Evolutionary conservation across 495 filamentous ascomycete genomes (phyloP).

Genomic region (Astrocystis sublimbata): DNA sequence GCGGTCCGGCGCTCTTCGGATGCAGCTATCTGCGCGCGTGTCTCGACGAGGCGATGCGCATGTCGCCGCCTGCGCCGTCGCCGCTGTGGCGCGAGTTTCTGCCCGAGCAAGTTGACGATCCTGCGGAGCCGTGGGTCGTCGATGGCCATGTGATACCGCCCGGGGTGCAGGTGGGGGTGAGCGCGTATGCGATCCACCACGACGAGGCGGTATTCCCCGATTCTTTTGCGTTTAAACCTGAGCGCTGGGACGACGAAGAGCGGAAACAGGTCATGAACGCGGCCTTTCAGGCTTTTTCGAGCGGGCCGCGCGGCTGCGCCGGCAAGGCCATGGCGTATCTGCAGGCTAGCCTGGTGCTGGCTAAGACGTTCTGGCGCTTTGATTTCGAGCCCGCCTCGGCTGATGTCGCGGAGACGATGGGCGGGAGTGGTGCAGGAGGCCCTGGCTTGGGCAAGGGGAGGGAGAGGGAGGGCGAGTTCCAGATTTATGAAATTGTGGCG

Average conservation of each 20-base stretch:
- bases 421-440: too few species aligned
- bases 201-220: conserved; percentile 39
- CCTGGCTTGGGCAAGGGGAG: too few species aligned
- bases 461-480: too few species aligned
- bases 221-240: conserved; percentile 39
- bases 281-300: conserved; percentile 59
- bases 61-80: conserved; percentile 52
- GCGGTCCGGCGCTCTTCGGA: conserved; percentile 43
- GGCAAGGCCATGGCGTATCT: conserved; percentile 59
- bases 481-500: too few species aligned
- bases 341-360: conserved; percentile 55
- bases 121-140: conserved; percentile 40
- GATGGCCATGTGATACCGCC: conserved; percentile 29
- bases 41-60: conserved; percentile 61
- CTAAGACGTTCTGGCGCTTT: conserved; percentile 42
- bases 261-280: background rate
- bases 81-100: conserved; percentile 45
- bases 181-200: conserved; percentile 41
- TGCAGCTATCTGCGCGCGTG: conserved; percentile 47
- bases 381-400: conserved; percentile 28
- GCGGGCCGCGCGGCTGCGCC: conserved; percentile 58
- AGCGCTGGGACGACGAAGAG: conserved; percentile 38
- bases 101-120: conserved; percentile 23
- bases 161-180: conserved; percentile 37
- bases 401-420: too few species aligned